Percentiles rank a stretch among this genome's conserved stretches.
phyloP scores from a whole-genome alignment of 345 rosid genomes.

The Sisymbrium irio region DNA sequence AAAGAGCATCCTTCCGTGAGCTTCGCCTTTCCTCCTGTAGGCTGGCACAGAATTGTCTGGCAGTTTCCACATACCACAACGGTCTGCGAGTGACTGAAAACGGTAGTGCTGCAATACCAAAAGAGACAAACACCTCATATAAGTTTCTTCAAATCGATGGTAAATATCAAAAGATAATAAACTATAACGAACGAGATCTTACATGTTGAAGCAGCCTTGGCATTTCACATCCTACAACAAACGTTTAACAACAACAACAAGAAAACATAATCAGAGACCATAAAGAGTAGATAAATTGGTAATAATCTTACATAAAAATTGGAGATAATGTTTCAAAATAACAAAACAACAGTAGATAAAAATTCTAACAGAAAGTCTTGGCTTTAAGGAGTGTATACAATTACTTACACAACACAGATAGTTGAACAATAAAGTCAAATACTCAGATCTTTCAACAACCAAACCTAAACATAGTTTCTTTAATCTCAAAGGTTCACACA shows the following conservation, averaged over 20 bases:
- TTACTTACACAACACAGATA: no score
- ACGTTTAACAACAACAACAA: neutral
- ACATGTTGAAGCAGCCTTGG: slow-evolving; percentile 80
- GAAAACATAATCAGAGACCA: neutral
- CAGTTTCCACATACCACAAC: slow-evolving; percentile 74
- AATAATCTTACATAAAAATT: no score
- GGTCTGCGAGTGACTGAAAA: slow-evolving; percentile 77
- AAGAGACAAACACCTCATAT: neutral
- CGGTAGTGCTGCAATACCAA: slow-evolving; percentile 54
- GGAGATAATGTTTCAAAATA: no score
- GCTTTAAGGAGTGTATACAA: no score
- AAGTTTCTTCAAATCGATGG: neutral
- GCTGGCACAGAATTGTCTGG: slow-evolving; percentile 73
- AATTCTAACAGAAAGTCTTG: no score
- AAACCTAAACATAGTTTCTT: no score
- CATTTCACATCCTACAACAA: slow-evolving; percentile 68
- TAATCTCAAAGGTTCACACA: no score
- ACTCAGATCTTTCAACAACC: no score
- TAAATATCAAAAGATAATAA: neutral
- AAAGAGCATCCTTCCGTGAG: slow-evolving; percentile 76
- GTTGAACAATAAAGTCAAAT: no score
- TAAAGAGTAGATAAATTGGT: neutral
- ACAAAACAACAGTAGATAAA: no score
- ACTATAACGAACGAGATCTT: neutral
- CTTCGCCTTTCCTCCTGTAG: slow-evolving; percentile 67